Evolutionary conservation across 2,329 filamentous ascomycete genomes (phyloP).

Genomic region (Fusarium newnesense): DNA sequence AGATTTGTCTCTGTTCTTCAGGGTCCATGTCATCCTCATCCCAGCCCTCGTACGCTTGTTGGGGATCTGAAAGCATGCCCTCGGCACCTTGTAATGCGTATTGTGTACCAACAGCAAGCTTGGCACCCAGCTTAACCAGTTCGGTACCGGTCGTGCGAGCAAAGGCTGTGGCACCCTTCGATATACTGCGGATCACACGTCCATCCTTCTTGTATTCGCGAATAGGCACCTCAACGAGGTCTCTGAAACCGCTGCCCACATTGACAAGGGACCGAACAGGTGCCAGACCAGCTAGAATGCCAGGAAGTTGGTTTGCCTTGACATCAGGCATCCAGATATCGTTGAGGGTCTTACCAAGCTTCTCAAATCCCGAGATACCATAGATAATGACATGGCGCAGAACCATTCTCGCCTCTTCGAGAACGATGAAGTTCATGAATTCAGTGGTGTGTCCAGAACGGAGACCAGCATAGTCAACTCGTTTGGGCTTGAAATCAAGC

Average conservation of each 20-base stretch:
- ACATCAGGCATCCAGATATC: conserved; percentile 98
- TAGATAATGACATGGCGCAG: conserved; percentile 92
- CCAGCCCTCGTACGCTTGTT: conserved; percentile 52
- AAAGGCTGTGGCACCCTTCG: conserved; percentile 90
- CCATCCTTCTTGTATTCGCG: conserved; percentile 95
- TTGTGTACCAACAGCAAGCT: conserved; percentile 93
- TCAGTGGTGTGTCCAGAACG: conserved; percentile 94
- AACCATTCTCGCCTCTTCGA: conserved; percentile 88
- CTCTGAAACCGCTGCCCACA: conserved; percentile 85
- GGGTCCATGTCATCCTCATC: conserved; percentile 73
- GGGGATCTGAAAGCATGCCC: conserved; percentile 70
- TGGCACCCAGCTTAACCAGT: conserved; percentile 92
- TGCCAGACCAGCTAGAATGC: conserved; percentile 87
- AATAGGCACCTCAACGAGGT: conserved; percentile 90
- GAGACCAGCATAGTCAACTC: conserved; percentile 94
- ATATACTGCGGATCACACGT: conserved; percentile 87
- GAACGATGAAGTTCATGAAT: conserved; percentile 97
- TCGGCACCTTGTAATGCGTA: conserved; percentile 92
- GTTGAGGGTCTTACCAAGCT: conserved; percentile 88
- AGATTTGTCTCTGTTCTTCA: conserved; percentile 81
- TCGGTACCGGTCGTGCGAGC: conserved; percentile 94
- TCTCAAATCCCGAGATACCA: conserved; percentile 89
- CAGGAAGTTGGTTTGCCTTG: conserved; percentile 86
- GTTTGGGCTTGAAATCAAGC: conserved; percentile 95
- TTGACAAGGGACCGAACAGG: conserved; percentile 92